Percentiles rank a stretch among this genome's conserved stretches.
Conservation (phyloP, 164 flowering plant genomes). For the Piper longum region DNA sequence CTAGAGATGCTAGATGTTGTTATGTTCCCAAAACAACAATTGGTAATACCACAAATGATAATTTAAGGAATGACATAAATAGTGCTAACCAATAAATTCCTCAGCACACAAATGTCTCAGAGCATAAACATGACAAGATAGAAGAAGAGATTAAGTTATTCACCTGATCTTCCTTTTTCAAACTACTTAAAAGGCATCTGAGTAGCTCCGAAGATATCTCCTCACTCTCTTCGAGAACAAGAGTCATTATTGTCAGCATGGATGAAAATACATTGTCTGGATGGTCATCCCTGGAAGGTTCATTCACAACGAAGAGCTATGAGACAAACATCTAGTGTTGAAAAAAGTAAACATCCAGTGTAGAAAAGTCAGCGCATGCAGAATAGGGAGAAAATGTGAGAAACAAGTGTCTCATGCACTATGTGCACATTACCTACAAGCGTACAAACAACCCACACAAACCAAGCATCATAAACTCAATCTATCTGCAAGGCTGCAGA, state of each 20-base stretch:
- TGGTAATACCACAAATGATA: too few relatives aligned
- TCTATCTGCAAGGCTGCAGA: too few relatives aligned
- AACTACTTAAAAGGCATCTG: conserved; percentile 29
- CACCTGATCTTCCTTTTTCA: conserved; percentile 61
- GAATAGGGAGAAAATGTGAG: too few relatives aligned
- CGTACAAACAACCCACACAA: too few relatives aligned
- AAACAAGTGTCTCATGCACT: too few relatives aligned
- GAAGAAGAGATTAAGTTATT: not conserved
- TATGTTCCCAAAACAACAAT: not conserved
- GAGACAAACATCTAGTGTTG: not conserved
- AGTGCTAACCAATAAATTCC: too few relatives aligned
- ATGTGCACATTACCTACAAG: too few relatives aligned
- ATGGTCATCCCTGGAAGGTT: conserved; percentile 38
- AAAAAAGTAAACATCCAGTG: too few relatives aligned
- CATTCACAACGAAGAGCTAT: not conserved
- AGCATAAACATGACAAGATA: not conserved
- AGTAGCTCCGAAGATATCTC: conserved; percentile 47
- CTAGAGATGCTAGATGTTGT: not conserved
- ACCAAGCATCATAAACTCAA: too few relatives aligned
- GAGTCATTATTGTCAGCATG: conserved; percentile 69
- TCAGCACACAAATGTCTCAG: not conserved
- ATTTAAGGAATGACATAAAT: not conserved
- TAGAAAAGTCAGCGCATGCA: too few relatives aligned
- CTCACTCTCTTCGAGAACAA: conserved; percentile 74
- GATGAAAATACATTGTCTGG: conserved; percentile 34